A percentile compares a stretch with the other conserved stretches of the same genome.
Conservation (phyloP, 1,284 basidiomycete species). For the Xerocomus minutiporus region DNA sequence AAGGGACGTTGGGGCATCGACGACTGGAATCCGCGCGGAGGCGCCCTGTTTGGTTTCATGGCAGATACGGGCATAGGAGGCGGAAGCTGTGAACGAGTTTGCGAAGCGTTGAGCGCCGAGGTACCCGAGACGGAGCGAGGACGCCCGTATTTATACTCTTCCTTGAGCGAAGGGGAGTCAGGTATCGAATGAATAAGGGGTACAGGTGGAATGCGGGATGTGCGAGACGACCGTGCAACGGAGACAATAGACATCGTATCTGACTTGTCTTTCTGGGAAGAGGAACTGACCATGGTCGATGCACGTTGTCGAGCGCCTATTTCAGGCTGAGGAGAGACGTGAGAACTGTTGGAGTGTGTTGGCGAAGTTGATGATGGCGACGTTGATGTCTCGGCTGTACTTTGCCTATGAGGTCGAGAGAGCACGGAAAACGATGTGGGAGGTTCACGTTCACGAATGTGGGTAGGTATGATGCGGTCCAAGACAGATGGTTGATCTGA, state of each 20-base stretch:
- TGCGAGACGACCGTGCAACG: conserved; percentile 19
- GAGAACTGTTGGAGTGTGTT: not conserved
- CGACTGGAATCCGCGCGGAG: conserved; percentile 6
- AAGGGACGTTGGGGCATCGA: conserved; percentile 44
- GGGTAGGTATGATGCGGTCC: conserved; percentile 54
- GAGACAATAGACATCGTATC: conserved; percentile 26
- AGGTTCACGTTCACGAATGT: conserved; percentile 57
- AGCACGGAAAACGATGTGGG: conserved; percentile 65
- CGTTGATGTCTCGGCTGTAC: conserved; percentile 13
- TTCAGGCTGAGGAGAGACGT: conserved; percentile 15
- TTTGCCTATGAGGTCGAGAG: conserved; percentile 49
- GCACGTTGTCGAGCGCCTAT: conserved; percentile 14
- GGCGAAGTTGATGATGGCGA: conserved; percentile 11
- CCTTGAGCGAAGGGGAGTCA: conserved; percentile 32
- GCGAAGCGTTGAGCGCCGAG: conserved; percentile 9
- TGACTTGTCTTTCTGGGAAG: conserved; percentile 24
- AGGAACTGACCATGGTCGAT: conserved; percentile 2
- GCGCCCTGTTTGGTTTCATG: conserved; percentile 7
- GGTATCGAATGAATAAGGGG: conserved; percentile 33
- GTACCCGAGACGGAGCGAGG: conserved; percentile 16
- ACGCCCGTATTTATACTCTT: conserved; percentile 16
- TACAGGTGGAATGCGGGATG: conserved; percentile 26
- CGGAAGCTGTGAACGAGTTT: conserved; percentile 10
- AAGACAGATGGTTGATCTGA: conserved; percentile 11
- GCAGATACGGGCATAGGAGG: conserved; percentile 6